Base-by-base conservation (phyloP, 2,329 filamentous ascomycete species). In the Phialophora chinensis region DNA sequence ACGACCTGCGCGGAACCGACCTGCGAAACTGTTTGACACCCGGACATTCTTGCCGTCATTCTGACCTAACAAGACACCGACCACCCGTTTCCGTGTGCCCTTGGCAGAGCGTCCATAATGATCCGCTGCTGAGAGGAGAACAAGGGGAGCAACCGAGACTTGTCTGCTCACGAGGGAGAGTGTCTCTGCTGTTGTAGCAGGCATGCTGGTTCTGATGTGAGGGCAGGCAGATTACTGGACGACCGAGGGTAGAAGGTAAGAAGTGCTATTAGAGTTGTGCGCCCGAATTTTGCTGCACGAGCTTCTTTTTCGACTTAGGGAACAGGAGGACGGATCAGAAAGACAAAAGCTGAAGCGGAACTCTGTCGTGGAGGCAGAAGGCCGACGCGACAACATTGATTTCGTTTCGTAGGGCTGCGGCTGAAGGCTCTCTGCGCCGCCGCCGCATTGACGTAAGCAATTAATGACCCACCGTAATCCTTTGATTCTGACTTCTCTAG, bases 11-110 rank as follows among this genome's bases (percentile, higher is more conserved):
- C 10, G 12, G 27, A 42, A 79, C 87, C 60, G 79, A 97, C 94
- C 93, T 77, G 95, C 95, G 80, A 98, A 99, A 82, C 95, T 97
- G 88, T 99, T 99, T 72, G 95, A 98, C 75, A 98, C 95, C 72
- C 95, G 89, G 78, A 97, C 95, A 76, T 92, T 93, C 82, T 94
- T 94, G 75, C 95, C 93, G 80, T 97, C 92, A 74, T 98, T 98
- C 82, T 97, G 93, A 55, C 95, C 95, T 68, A 99, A 84, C 65
- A 99, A 83, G 57, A 98, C 95, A 76, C 95, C 95, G 42, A 99
- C 94, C 44, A 98, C 95, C 77, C 95, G 88, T 84, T 88, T 88
- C 78, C 90, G 90, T 74, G 91, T 92, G 77, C 92, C 93, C 80
- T 95, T 97, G 74, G 91, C 91, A 73, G 92, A 91, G 72, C 95